Percentiles rank a stretch among this genome's conserved stretches.
Conservation (phyloP, 345 rosid species). For the Salix brachista region DNA sequence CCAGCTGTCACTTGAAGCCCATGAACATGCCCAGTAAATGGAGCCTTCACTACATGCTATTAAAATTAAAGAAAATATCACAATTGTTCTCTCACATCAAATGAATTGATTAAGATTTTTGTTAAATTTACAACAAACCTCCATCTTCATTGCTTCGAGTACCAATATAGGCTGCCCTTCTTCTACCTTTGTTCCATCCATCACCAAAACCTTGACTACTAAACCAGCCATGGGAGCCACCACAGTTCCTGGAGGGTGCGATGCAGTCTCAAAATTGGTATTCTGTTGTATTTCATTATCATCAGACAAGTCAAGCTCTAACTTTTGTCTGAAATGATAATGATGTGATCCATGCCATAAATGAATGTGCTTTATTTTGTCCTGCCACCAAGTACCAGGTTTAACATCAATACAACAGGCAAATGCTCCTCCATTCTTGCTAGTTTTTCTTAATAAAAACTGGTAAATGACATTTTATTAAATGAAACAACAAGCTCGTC, state of each 20-base stretch:
- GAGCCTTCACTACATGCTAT: slow-evolving; percentile 87
- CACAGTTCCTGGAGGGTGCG: slow-evolving; percentile 62
- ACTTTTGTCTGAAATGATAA: slow-evolving; percentile 60
- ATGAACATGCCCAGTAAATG: slow-evolving; percentile 53
- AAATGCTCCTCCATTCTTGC: background rate
- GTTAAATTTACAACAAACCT: slow-evolving; percentile 43
- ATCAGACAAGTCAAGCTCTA: slow-evolving; percentile 51
- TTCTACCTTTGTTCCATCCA: slow-evolving; percentile 66
- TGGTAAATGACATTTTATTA: background rate
- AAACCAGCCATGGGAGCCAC: slow-evolving; percentile 95
- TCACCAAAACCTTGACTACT: slow-evolving; percentile 74
- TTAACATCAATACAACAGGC: slow-evolving; percentile 11
- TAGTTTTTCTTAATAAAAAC: background rate
- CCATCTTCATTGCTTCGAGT: slow-evolving; percentile 98
- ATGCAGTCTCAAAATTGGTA: slow-evolving; percentile 42
- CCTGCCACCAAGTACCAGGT: slow-evolving; percentile 42
- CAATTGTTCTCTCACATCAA: background rate
- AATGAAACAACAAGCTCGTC: background rate
- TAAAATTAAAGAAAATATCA: background rate
- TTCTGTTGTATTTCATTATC: slow-evolving; percentile 56
- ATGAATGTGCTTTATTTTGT: slow-evolving; percentile 57
- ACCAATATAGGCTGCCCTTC: slow-evolving; percentile 77
- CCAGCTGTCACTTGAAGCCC: slow-evolving; percentile 70
- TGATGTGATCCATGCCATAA: slow-evolving; percentile 67
- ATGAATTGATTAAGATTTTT: background rate